Evolutionary conservation across 371 early-diverging fungal species (phyloP).

Genomic region (Lichtheimia ramosa): DNA sequence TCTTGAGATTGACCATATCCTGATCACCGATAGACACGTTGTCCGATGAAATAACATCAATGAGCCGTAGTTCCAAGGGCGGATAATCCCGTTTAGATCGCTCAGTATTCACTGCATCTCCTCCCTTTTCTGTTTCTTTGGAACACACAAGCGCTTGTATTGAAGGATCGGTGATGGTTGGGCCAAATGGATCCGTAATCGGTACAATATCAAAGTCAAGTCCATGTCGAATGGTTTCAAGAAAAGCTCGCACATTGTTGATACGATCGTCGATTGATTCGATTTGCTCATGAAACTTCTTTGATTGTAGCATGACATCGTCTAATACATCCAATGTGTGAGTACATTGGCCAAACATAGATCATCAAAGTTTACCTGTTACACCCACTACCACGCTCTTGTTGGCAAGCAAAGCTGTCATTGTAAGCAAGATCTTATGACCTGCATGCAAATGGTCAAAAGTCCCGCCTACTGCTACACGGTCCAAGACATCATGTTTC

Average conservation of each 20-base stretch:
- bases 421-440: slow-evolving; percentile 90
- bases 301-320: slow-evolving; percentile 68
- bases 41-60: slow-evolving; percentile 71
- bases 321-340: slow-evolving; percentile 27
- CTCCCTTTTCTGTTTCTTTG: slow-evolving; percentile 81
- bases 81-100: slow-evolving; percentile 48
- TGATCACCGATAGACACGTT: slow-evolving; percentile 25
- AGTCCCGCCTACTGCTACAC: slow-evolving; percentile 91
- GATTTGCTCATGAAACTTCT: slow-evolving; percentile 70
- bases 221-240: slow-evolving; percentile 53
- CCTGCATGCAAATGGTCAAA: slow-evolving; percentile 97
- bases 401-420: slow-evolving; percentile 69
- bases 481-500: slow-evolving; percentile 19
- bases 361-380: slow-evolving; percentile 52
- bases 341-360: not conserved
- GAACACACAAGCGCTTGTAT: slow-evolving; percentile 88
- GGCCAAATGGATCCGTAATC: slow-evolving; percentile 81
- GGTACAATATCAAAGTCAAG: slow-evolving; percentile 43
- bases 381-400: slow-evolving; percentile 75
- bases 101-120: slow-evolving; percentile 67
- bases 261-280: slow-evolving; percentile 71
- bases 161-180: slow-evolving; percentile 75
- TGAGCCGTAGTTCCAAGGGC: slow-evolving; percentile 67
- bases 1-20: slow-evolving; percentile 58
- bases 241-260: slow-evolving; percentile 56